These are phyloP conservation scores for Chrysochromulina tobinii DNA, from an alignment of 78 protist genomes.

Conservation along the genomic window DNA sequence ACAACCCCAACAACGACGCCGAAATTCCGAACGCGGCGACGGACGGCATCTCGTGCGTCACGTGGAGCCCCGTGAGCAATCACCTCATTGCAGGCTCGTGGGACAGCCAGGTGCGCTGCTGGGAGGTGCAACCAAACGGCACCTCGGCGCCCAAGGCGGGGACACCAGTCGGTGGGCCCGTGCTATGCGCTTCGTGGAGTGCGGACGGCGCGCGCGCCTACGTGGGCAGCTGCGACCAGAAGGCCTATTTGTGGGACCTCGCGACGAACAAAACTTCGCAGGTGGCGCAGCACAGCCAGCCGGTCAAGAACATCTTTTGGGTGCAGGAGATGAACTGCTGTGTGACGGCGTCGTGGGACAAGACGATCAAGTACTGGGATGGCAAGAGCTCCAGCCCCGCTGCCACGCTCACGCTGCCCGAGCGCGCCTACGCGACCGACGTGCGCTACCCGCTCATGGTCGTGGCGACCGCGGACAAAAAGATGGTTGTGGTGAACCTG, in stretches of 20 bases:
- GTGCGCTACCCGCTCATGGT: conserved; percentile 40
- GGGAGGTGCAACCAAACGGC: neutral
- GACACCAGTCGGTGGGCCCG: neutral
- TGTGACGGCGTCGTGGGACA: conserved; percentile 85
- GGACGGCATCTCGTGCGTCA: conserved; percentile 15
- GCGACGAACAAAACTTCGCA: neutral
- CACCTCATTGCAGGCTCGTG: conserved; percentile 20
- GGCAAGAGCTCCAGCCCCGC: conserved; percentile 44
- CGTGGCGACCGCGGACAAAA: conserved; percentile 75
- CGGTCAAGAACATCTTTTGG: conserved; percentile 64
- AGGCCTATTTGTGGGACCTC: conserved; percentile 4
- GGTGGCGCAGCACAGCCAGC: conserved; percentile 63
- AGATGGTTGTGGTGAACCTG: conserved; percentile 38
- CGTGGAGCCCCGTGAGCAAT: neutral
- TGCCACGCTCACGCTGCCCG: neutral
- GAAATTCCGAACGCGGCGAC: neutral
- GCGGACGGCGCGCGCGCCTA: neutral
- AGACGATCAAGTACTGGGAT: conserved; percentile 86
- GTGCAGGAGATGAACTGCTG: conserved; percentile 47
- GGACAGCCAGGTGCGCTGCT: conserved; percentile 23
- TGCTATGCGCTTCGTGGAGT: neutral
- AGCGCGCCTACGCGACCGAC: conserved; percentile 36
- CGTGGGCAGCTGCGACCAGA: neutral
- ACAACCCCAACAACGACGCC: conserved; percentile 13
- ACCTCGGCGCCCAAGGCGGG: neutral